Base-by-base conservation (phyloP, 1,284 basidiomycete genomes). In the Marasmius fiardii region DNA sequence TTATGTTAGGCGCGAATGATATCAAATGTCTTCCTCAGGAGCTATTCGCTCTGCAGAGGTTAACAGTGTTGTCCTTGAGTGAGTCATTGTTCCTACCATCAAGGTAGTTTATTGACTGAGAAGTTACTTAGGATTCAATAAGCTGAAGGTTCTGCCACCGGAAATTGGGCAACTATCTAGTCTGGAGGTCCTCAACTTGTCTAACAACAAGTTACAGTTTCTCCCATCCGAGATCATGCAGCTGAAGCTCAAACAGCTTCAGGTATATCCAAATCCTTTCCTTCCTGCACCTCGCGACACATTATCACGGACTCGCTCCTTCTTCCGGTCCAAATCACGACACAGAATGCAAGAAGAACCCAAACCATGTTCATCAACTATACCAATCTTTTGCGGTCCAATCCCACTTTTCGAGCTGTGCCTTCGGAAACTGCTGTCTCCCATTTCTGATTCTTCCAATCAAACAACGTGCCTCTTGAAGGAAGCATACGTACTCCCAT, bases 161-260 rank as follows among this genome's bases (percentile, higher is more conserved):
- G 85, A 87, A 53, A 86, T 91, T 43, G 72, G 67, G 12, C 71
- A 71, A 8, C 72, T 91, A 7, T 70, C 64, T 2, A 79, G 79
- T 48, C 74, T 92, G 2, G 72, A 74, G 37, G 79, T 82, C 43
- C 74, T 91, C 11, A 87, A 88, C 58, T 63, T 92, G 2, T 75
- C 82, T 0, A 75, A 76, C 55, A 91, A 92, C 67, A 68, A 70
- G 33, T 68, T 92, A 1, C 63, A 64, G 51, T 86, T 80, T 65
- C 70, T 91, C 0, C 89, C 89, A 11, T 77, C 83, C 3, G 87
- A 91, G 64, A 78, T 92, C 66, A 66, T 77, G 14, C 61, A 68
- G 28, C 78, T 90, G 78, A 72, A 66, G 10, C 73, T 87, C 1
- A 63, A 70, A 10, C 69, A 64, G 5, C 70, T 89, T 6, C 59